Base-by-base conservation (phyloP, 2,329 filamentous ascomycete species). In the Pyricularia sp. region DNA sequence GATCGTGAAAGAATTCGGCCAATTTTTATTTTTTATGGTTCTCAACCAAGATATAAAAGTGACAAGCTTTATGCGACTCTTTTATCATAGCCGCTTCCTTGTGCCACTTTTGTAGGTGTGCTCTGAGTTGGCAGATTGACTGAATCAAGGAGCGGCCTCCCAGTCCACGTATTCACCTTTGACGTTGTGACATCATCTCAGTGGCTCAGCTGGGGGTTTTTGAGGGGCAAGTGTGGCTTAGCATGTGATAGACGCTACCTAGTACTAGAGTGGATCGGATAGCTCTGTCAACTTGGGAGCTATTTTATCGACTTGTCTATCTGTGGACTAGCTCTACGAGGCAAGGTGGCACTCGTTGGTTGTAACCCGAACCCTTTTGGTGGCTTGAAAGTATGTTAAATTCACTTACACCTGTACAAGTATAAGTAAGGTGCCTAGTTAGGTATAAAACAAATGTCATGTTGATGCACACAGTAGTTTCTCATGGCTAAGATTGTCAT, bases 201-300 rank as follows among this genome's bases (percentile, higher is more conserved):
- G 53, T 57, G 53, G 53, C 53, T 57, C 4, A 57, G 74, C 5
- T 49, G 28, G 53, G 53, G n/a, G 8, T 55, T 57, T 19, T 24
- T 19, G 53, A 57, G 53, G 53, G 53, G 53, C 53, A 57, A 28
- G 0, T 67, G 22, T 57, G 53, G 53, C 53, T 57, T 24, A 57
- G 53, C 40, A 49, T 57, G 19, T 57, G 53, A 26, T 24, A 13
- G 53, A 26, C 26, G 2, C 26, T 3, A 70, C 5, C 74, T 75
- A 0, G 30, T 31, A 26, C 30, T 3, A 33, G 16, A 8, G 40
- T 49, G 40, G 40, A n/a, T n/a, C 40, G 40, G 40, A 49, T 12
- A 49, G 19, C 40, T 49, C 7, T 19, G 40, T n/a, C 40, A 49
- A 16, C 40, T 49, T 49, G 40, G 40, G 8, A n/a, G 19, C 19